Base-by-base conservation (phyloP, 164 flowering plant genomes). In the Cinnamomum chago region DNA sequence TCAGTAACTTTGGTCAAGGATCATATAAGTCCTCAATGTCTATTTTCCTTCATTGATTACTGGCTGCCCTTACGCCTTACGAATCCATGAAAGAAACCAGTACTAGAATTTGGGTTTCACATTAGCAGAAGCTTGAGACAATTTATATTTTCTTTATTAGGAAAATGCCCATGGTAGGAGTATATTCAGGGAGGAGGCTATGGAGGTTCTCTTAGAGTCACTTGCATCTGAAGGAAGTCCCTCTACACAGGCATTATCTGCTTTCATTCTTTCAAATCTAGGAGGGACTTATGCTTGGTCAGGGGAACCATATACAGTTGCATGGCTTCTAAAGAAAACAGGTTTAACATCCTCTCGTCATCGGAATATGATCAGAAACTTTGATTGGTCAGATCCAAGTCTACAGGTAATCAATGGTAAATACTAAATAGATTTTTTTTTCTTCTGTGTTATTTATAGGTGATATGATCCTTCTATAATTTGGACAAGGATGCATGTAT, bases 241-340 rank as follows among this genome's bases (percentile, higher is more conserved):
- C 33, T 70, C 52, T 11, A 58, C 62, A 50, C 92, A 89, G 76
- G 73, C 79, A 25, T 62, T 89, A 66, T 84, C 97, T 33, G 81
- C 95, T 24, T 87, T 73, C 70, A 84, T 89, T 76, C 81, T 92
- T 65, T 85, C 97, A 71, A 90, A 89, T 82, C 76, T 92, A 47
- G 97, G 93, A 35, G 97, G 97, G 71, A 90, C 93, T 62, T 88
- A 82, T 79, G 62, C 92, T 35, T 86, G 91, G 91, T 85, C 89
- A 67, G 97, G 97, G 35, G 90, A 90, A 71, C 82, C 97, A 67
- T 90, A 86, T 58, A 92, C 95, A 65, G 78, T 76, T 25, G 90
- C 91, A 58, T 89, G 95, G 95, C 79, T 92, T 68, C 83, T 92
- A 1, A 88, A 82, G 74, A 90, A 83, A 79, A 80, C 90, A 22